phyloP scores from a whole-genome alignment of 1,284 basidiomycete species.

The Heterobasidion parviporum region DNA sequence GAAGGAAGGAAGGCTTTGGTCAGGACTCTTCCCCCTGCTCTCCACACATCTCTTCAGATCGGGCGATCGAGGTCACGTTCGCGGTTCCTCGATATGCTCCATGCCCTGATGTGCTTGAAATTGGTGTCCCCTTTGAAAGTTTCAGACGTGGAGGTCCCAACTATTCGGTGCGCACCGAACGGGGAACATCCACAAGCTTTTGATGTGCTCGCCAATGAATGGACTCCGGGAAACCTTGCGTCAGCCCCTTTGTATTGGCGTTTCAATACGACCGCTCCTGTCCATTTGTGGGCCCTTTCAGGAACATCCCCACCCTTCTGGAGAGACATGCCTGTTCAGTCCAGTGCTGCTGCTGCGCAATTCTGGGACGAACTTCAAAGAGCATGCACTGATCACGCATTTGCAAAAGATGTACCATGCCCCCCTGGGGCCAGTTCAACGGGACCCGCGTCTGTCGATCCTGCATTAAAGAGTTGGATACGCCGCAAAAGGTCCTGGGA shows the following conservation, averaged over 20 bases:
- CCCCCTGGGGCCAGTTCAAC: slow-evolving; percentile 6
- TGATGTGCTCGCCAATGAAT: slow-evolving; percentile 33
- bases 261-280: slow-evolving; percentile 41
- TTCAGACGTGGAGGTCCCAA: slow-evolving; percentile 30
- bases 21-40: slow-evolving; percentile 36
- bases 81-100: slow-evolving; percentile 52
- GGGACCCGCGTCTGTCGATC: slow-evolving; percentile 13
- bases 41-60: slow-evolving; percentile 45
- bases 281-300: slow-evolving; percentile 50
- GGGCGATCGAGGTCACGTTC: slow-evolving; percentile 47
- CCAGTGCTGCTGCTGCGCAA: slow-evolving; percentile 26
- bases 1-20: slow-evolving; percentile 41
- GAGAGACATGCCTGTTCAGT: slow-evolving; percentile 33
- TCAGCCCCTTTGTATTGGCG: slow-evolving; percentile 53
- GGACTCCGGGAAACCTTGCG: slow-evolving; percentile 33
- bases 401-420: slow-evolving; percentile 13
- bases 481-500: slow-evolving; percentile 54
- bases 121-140: slow-evolving; percentile 48
- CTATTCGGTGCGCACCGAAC: slow-evolving; percentile 33
- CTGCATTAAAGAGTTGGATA: slow-evolving; percentile 32
- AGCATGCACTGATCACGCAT: slow-evolving; percentile 29
- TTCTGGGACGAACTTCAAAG: slow-evolving; percentile 54
- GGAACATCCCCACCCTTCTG: slow-evolving; percentile 46
- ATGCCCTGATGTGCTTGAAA: slow-evolving; percentile 42
- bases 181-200: slow-evolving; percentile 37